Evolutionary conservation across 805 yeast genomes (phyloP), one percentile per base, ranked within the genome.

Genomic region (Isabelozyma gotoi): DNA sequence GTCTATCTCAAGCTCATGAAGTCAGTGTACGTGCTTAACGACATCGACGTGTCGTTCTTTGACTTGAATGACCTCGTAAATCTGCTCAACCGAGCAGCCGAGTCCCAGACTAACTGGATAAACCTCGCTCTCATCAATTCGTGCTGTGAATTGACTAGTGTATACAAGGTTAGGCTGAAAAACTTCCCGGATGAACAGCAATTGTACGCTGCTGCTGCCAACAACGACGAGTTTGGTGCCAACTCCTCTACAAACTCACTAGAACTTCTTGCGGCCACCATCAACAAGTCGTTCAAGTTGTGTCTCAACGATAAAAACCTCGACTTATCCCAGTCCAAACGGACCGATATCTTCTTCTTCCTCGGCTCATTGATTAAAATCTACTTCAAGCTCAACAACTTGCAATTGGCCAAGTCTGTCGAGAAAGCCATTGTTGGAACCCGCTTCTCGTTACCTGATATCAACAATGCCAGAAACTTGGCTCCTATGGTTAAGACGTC

Each of bases 281-380:
- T 89, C 42, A 89, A 88, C 60, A 75, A 81, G 46, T 78, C 91
- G 5, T 85, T 88, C 65, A 87, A 85, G 45, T 58, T 85, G 3
- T 87, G 96, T 48, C 68, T 90, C 36, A 87, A 86, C 49, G 97
- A 90, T 62, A 76, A 91, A 45, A 81, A 81, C 47, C 76, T 79
- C n/a, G 77, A 76, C 19, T 38, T 61, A 16, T 40, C 38, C 0
- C 53, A 54, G 11, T 78, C 84, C 47, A 85, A 86, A 56, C 74
- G 83, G 53, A 62, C 65, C 49, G 86, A 84, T 39, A 82, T 85
- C 15, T 87, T 84, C 62, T 82, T 78, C 62, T 84, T 88, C 59
- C 77, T 86, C 15, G 82, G 84, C 33, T 76, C 82, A 42, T 76
- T 89, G 45, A 81, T 88, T 60, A 80, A 79, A 52, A 73, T 85